Evolutionary conservation across 2,329 filamentous ascomycete genomes (phyloP).

Genomic region (Zymoseptoria crescenta): DNA sequence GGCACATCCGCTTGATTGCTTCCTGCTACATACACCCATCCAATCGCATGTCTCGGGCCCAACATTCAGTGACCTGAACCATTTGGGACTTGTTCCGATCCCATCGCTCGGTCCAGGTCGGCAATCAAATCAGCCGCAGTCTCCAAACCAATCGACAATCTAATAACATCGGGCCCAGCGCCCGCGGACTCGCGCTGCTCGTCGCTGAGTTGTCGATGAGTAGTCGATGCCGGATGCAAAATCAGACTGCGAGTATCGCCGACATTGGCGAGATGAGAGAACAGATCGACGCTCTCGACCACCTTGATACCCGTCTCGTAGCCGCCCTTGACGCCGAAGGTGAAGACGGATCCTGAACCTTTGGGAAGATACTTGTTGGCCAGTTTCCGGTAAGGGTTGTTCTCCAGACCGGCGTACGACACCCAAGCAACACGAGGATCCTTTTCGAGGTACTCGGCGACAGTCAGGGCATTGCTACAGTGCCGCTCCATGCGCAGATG

Average conservation of each 20-base stretch:
- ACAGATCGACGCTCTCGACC: slow-evolving; percentile 10
- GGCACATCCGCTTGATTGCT: background rate
- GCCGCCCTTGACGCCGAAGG: slow-evolving; percentile 12
- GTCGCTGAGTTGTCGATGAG: slow-evolving; percentile 12
- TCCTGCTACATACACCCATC: background rate
- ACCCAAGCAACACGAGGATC: slow-evolving; percentile 13
- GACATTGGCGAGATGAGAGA: slow-evolving; percentile 13
- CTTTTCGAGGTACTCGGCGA: slow-evolving; percentile 7
- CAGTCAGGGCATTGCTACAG: slow-evolving; percentile 9
- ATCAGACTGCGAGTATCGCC: slow-evolving; percentile 12
- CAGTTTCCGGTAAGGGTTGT: slow-evolving; percentile 2
- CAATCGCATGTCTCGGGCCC: background rate
- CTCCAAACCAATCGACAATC: slow-evolving; percentile 11
- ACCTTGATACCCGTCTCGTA: slow-evolving; percentile 10
- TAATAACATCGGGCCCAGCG: slow-evolving; percentile 10
- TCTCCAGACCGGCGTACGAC: slow-evolving; percentile 10
- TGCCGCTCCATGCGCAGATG: slow-evolving; percentile 14
- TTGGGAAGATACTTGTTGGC: slow-evolving; percentile 9
- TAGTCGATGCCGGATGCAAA: slow-evolving; percentile 13
- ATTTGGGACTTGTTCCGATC: slow-evolving; percentile 1
- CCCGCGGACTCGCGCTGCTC: slow-evolving; percentile 13
- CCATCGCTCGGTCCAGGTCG: slow-evolving; percentile 11
- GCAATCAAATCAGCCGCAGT: slow-evolving; percentile 11
- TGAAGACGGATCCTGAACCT: slow-evolving; percentile 11
- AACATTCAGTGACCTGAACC: background rate